These are phyloP conservation scores for Canna indica DNA, from an alignment of 176 grass and related monocot genomes.

Conservation along the genomic window DNA sequence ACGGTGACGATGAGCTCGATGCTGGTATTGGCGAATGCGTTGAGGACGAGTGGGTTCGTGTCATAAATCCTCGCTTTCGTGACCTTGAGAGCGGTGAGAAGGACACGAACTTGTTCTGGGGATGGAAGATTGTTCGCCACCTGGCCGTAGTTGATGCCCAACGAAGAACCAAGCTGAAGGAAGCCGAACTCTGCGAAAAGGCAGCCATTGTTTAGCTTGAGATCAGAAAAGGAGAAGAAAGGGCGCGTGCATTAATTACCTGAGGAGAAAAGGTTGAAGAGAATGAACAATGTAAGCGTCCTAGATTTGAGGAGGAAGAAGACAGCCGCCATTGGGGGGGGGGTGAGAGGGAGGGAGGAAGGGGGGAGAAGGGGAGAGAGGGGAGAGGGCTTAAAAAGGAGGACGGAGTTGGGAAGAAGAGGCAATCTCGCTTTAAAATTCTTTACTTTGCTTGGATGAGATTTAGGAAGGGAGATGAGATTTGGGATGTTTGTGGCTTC, in stretches of 20 bases:
- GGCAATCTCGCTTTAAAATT: conserved; percentile 30
- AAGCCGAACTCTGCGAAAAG: conserved; percentile 41
- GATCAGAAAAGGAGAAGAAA: too few relatives aligned
- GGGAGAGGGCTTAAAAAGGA: conserved; percentile 18
- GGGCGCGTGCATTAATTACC: conserved; percentile 36
- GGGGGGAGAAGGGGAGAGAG: conserved; percentile 7
- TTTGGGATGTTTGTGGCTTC: not conserved
- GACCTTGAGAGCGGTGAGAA: conserved; percentile 52
- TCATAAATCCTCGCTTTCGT: conserved; percentile 85
- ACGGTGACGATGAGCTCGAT: conserved; percentile 84
- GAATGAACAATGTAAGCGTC: conserved; percentile 21
- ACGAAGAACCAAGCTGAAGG: conserved; percentile 19
- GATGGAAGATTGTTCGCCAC: conserved; percentile 72
- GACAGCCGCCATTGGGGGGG: conserved; percentile 16
- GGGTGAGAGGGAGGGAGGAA: conserved; percentile 8
- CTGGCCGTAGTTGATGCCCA: conserved; percentile 99
- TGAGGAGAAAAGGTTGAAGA: conserved; percentile 46
- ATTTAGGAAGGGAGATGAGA: conserved; percentile 28
- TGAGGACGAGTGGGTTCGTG: conserved; percentile 67
- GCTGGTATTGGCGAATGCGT: conserved; percentile 50
- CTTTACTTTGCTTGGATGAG: conserved; percentile 93
- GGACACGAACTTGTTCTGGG: conserved; percentile 41
- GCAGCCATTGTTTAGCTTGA: too few relatives aligned
- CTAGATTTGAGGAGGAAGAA: conserved; percentile 12
- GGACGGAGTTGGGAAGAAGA: not conserved